A percentile compares a stretch with the other conserved stretches of the same genome.
These are phyloP conservation scores for Yarrowia alimentaria DNA, from an alignment of 805 yeast genomes.

Conservation along the genomic window DNA sequence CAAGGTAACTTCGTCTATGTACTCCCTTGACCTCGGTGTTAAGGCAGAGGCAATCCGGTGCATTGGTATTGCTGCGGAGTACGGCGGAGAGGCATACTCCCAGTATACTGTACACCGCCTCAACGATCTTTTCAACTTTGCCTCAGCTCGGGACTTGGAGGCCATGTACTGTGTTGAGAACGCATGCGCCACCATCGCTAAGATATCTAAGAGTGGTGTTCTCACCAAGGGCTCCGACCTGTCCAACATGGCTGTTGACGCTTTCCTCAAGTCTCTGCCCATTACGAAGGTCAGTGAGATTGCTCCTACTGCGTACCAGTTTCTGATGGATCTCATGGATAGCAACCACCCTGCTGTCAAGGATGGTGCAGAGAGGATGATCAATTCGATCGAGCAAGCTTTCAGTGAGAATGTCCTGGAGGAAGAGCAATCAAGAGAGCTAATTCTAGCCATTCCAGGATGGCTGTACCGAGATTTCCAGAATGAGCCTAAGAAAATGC, in stretches of 20 bases:
- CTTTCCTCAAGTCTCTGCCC: conserved; percentile 83
- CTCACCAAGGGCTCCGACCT: conserved; percentile 52
- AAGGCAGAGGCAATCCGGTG: conserved; percentile 6
- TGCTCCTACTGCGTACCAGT: conserved; percentile 80
- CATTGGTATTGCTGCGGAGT: conserved; percentile 76
- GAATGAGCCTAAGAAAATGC: conserved; percentile 22
- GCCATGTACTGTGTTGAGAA: conserved; percentile 85
- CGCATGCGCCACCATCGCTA: conserved; percentile 78
- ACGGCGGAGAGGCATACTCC: conserved; percentile 64
- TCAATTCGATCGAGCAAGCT: conserved; percentile 7
- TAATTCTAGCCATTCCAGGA: conserved; percentile 14
- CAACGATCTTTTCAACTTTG: conserved; percentile 69
- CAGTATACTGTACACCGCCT: conserved; percentile 47
- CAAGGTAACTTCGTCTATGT: conserved; percentile 20
- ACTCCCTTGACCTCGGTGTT: conserved; percentile 14
- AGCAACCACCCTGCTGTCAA: conserved; percentile 58
- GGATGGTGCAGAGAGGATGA: conserved; percentile 16
- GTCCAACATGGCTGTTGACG: conserved; percentile 55
- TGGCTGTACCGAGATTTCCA: conserved; percentile 20
- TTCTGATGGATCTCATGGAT: conserved; percentile 68
- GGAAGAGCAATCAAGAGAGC: background rate
- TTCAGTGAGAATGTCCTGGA: conserved; percentile 1
- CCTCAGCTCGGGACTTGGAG: conserved; percentile 75
- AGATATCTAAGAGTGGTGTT: conserved; percentile 60
- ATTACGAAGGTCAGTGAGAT: conserved; percentile 80